These are phyloP conservation scores for Zoysia matrella DNA, from an alignment of 202 grass and related monocot species.

Conservation along the genomic window DNA sequence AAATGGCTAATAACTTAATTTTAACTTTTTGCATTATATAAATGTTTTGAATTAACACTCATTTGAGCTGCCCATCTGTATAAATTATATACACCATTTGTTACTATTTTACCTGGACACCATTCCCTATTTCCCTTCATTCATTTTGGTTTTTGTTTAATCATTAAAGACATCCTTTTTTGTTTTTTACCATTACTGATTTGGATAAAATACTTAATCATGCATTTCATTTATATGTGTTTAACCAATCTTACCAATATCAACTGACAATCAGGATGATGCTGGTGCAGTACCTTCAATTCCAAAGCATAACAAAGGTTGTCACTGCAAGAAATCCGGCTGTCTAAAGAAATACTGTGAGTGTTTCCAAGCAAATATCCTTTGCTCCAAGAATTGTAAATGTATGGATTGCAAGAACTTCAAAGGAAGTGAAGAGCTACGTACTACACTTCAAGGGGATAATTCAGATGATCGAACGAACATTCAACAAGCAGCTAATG, in stretches of 20 bases:
- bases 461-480: background rate
- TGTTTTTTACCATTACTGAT: background rate
- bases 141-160: background rate
- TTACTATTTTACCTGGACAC: constrained; percentile 5
- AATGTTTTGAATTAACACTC: too few species aligned
- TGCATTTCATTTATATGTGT: constrained; percentile 14
- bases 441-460: too few species aligned
- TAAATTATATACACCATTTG: constrained; percentile 18
- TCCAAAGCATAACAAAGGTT: too few species aligned
- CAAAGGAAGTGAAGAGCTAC: too few species aligned
- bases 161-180: background rate
- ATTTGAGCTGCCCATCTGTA: background rate
- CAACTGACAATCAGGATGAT: constrained; percentile 52
- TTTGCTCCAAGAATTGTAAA: too few species aligned
- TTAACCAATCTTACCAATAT: constrained; percentile 35
- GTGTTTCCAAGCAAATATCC: too few species aligned
- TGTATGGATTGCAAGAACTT: too few species aligned
- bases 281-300: constrained; percentile 7
- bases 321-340: too few species aligned
- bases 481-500: constrained; percentile 74
- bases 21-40: too few species aligned
- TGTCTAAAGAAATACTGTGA: too few species aligned
- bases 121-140: too few species aligned
- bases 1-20: too few species aligned
- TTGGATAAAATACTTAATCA: constrained; percentile 20